Evolutionary conservation across 805 yeast species (phyloP).

Genomic region (Cephaloascus fragrans): DNA sequence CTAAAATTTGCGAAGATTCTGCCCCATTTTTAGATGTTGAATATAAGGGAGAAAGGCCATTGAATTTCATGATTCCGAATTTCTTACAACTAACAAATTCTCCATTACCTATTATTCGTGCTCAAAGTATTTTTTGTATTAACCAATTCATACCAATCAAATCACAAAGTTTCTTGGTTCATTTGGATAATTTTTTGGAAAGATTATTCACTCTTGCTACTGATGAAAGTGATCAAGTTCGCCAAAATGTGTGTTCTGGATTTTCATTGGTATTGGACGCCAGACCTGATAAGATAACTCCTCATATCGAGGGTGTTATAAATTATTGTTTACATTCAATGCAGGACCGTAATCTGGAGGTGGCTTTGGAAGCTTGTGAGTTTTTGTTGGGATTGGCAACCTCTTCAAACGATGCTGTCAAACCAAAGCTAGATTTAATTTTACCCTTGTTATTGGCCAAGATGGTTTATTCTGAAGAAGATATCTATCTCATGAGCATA

Average conservation of each 20-base stretch:
- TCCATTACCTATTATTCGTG: slow-evolving; percentile 38
- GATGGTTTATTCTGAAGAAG: slow-evolving; percentile 86
- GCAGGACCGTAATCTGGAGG: slow-evolving; percentile 54
- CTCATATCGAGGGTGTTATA: slow-evolving; percentile 81
- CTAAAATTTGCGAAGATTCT: slow-evolving; percentile 88
- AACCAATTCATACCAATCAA: slow-evolving; percentile 67
- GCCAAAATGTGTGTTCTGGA: slow-evolving; percentile 69
- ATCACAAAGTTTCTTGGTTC: slow-evolving; percentile 53
- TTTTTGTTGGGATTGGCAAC: slow-evolving; percentile 72
- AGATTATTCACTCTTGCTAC: slow-evolving; percentile 63
- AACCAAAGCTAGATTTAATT: slow-evolving; percentile 48
- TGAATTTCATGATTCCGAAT: slow-evolving; percentile 55
- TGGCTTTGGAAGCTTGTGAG: slow-evolving; percentile 89
- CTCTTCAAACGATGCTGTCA: slow-evolving; percentile 40
- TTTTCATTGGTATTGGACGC: slow-evolving; percentile 64
- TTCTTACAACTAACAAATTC: slow-evolving; percentile 43
- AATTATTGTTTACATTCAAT: slow-evolving; percentile 76
- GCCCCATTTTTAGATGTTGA: slow-evolving; percentile 54
- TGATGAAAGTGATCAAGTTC: slow-evolving; percentile 47
- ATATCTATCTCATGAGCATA: slow-evolving; percentile 51
- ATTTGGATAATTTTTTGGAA: slow-evolving; percentile 55
- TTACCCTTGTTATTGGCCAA: slow-evolving; percentile 70
- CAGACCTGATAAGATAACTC: slow-evolving; percentile 70
- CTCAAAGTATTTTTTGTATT: slow-evolving; percentile 60
- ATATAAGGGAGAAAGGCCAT: slow-evolving; percentile 56